A percentile compares a stretch with the other conserved stretches of the same genome.
Evolutionary conservation across 169 alveolate species (phyloP).

Genomic region (Eimeria acervulina): DNA sequence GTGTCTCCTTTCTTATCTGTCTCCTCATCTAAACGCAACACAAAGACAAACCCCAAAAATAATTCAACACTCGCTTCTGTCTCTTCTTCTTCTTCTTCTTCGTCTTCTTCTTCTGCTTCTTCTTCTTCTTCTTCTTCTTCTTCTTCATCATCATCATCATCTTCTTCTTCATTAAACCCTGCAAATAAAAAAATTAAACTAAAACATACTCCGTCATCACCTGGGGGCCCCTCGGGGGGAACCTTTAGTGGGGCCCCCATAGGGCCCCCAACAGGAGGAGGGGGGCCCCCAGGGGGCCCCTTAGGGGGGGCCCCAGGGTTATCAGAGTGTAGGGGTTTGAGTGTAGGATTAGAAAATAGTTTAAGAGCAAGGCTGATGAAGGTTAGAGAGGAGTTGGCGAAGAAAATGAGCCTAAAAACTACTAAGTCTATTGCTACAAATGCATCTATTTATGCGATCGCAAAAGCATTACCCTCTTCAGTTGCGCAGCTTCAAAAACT

Average conservation of each 20-base stretch:
- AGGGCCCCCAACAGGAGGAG: constrained; percentile 9
- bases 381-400: constrained; percentile 14
- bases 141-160: too few species aligned
- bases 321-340: too few species aligned
- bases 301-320: too few species aligned
- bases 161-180: too few species aligned
- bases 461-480: not conserved
- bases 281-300: not conserved
- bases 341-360: not conserved
- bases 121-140: too few species aligned
- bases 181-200: too few species aligned
- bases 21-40: not conserved
- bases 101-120: too few species aligned
- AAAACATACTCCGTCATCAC: too few species aligned
- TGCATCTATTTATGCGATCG: constrained; percentile 9
- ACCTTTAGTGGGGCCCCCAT: constrained; percentile 4
- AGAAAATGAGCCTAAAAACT: not conserved
- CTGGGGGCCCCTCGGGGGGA: constrained; percentile 28
- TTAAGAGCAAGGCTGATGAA: not conserved
- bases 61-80: too few species aligned
- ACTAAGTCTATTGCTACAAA: constrained; percentile 20
- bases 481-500: not conserved
- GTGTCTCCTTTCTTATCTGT: not conserved
- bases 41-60: not conserved
- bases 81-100: not conserved